Conservation (phyloP, 2,329 filamentous ascomycete genomes). For the Penicillium sclerotiorum region DNA sequence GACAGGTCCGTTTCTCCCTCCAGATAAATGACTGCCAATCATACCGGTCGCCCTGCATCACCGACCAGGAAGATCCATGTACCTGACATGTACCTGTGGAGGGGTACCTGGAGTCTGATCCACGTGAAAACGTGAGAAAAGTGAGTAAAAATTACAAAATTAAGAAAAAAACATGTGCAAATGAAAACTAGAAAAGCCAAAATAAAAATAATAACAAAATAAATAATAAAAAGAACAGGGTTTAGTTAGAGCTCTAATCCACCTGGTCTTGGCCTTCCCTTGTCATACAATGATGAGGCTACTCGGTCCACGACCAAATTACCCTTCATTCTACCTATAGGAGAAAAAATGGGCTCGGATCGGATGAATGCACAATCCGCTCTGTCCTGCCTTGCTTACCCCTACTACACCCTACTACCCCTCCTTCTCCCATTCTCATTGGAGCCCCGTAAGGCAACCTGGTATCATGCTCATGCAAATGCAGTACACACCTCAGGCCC, state of each 20-base stretch:
- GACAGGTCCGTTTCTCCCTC: constrained; percentile 13
- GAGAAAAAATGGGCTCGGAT: constrained; percentile 1
- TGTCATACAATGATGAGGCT: constrained; percentile 14
- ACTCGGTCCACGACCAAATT: constrained; percentile 12
- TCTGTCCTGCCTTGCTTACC: background rate
- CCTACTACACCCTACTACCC: background rate
- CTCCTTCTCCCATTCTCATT: background rate
- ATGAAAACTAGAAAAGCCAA: background rate
- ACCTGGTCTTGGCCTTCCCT: background rate
- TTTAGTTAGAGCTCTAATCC: background rate
- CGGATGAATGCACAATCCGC: constrained; percentile 1
- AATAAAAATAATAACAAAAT: background rate
- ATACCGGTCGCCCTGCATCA: constrained; percentile 10
- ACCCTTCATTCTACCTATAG: background rate
- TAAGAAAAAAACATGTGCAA: background rate
- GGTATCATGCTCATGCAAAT: background rate
- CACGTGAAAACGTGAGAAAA: constrained; percentile 11
- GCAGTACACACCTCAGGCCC: constrained; percentile 7
- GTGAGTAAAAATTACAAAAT: background rate
- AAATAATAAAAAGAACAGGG: too few relatives aligned
- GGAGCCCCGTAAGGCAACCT: constrained; percentile 4
- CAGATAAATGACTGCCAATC: constrained; percentile 10
- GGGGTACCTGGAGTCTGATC: constrained; percentile 19
- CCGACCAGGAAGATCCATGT: constrained; percentile 23
- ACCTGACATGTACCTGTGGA: constrained; percentile 10